phyloP scores from a whole-genome alignment of 805 yeast species.

The Schwanniomyces pseudopolymorphus region DNA sequence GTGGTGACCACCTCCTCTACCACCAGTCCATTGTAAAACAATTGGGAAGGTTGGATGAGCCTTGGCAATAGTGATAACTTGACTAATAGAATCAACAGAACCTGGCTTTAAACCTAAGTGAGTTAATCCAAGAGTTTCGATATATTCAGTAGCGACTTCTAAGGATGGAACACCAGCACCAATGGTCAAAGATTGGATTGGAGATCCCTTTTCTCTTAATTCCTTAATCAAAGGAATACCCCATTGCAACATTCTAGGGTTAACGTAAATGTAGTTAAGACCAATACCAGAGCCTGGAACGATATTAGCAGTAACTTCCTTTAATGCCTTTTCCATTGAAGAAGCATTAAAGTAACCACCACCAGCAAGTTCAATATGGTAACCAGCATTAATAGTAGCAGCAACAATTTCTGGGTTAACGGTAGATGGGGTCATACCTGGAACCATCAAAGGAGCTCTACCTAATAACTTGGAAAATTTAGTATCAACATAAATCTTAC shows the following conservation, averaged over 20 bases:
- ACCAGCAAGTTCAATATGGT: slow-evolving; percentile 96
- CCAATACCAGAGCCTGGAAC: slow-evolving; percentile 89
- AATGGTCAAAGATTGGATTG: slow-evolving; percentile 91
- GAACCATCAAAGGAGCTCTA: slow-evolving; percentile 94
- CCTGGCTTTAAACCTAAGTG: slow-evolving; percentile 98
- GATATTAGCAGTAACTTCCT: slow-evolving; percentile 62
- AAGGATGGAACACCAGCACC: slow-evolving; percentile 99
- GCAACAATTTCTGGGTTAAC: slow-evolving; percentile 93
- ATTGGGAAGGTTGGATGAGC: slow-evolving; percentile 97
- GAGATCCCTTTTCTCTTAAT: slow-evolving; percentile 88
- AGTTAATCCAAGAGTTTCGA: slow-evolving; percentile 85
- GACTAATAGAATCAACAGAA: slow-evolving; percentile 87
- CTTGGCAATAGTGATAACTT: slow-evolving; percentile 85
- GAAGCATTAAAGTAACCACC: slow-evolving; percentile 91
- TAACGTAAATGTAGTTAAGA: slow-evolving; percentile 90
- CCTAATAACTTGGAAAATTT: slow-evolving; percentile 90
- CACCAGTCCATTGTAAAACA: slow-evolving; percentile 99
- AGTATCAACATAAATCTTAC: slow-evolving; percentile 85
- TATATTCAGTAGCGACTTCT: slow-evolving; percentile 96
- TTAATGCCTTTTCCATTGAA: slow-evolving; percentile 72
- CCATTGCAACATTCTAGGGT: slow-evolving; percentile 98
- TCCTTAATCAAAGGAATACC: slow-evolving; percentile 93
- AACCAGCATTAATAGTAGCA: slow-evolving; percentile 93
- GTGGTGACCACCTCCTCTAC: slow-evolving; percentile 99
- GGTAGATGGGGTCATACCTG: slow-evolving; percentile 99